Base-by-base conservation (phyloP, 495 filamentous ascomycete genomes). In the Trichoderma asperelloides region DNA sequence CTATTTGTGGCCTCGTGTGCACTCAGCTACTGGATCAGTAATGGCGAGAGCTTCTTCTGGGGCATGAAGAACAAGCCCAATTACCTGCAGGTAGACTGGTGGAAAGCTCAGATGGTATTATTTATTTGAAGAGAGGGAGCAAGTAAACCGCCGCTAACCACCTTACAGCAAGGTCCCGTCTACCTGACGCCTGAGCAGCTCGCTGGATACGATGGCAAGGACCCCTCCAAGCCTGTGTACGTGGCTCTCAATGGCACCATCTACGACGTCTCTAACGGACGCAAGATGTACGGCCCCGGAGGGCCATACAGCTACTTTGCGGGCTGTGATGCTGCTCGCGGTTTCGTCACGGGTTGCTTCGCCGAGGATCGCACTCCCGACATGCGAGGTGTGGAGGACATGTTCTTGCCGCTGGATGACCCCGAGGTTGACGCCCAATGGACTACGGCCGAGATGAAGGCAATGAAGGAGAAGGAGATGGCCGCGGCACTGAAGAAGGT, bases 301-400 rank as follows among this genome's bases (percentile, higher is more conserved):
- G 96, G 95, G 2, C 84, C 83, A 60, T 99, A 99, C 82, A 81
- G 86, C 65, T 90, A 91, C 79, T 97, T 99, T 77, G 82, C 92
- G 0, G 95, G 95, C 39, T 80, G 82, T 21, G 95, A 99, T 77
- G 95, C 95, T 8, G 86, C 90, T 2, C 89, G 95, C 33, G 91
- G 89, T 4, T 99, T 92, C 78, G 87, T 99, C n/a, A 97, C 95
- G n/a, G 91, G 91, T 2, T 99, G 95, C 75, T 99, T 99, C 81
- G 78, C 85, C 39, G 88, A 90, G 63, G 94, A 98, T 80, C 78
- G 89, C 45, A 96, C 88, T 6, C 77, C 87, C 1, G 93, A 98
- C 75, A 76, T 97, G 77, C 80, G 87, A 25, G 96, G 96, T 1
- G 90, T 91, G 1, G 95, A 98, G 79, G 85, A 89, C 68, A 95